Conservation (phyloP, 2,329 filamentous ascomycete genomes). For the Colletotrichum echinochloae region DNA sequence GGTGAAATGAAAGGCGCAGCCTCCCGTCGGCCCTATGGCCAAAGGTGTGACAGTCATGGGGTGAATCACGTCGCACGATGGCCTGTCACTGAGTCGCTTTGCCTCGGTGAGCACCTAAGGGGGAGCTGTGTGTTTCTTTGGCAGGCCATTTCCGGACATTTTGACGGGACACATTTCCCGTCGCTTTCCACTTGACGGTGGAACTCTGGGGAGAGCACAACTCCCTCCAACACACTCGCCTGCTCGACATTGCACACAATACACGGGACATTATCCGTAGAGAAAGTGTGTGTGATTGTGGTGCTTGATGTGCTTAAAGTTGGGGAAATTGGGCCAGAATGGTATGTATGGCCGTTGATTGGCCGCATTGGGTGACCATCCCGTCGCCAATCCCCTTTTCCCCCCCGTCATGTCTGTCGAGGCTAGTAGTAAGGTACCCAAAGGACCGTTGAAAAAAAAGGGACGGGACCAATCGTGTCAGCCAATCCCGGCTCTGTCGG, state of each 20-base stretch:
- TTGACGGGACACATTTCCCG: no score
- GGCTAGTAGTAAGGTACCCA: no score
- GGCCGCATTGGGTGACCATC: conserved; percentile 3
- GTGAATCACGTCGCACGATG: conserved; percentile 16
- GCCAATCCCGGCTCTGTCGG: conserved; percentile 31
- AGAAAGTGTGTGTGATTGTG: no score
- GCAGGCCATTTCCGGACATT: no score
- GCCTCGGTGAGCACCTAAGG: background rate
- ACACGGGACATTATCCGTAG: no score
- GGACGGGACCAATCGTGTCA: conserved; percentile 20
- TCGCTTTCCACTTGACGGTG: no score
- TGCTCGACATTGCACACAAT: no score
- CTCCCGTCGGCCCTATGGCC: conserved; percentile 13
- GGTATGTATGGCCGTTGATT: background rate
- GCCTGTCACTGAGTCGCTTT: background rate
- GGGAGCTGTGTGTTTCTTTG: no score
- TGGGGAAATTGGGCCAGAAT: background rate
- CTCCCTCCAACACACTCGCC: no score
- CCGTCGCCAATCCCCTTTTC: conserved; percentile 9
- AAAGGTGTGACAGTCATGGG: conserved; percentile 8
- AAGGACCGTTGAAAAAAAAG: conserved; percentile 1
- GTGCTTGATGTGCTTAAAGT: background rate
- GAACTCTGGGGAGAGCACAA: no score
- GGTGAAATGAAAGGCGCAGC: conserved; percentile 22
- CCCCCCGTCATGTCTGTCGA: no score